Base-by-base conservation (phyloP, 257 asterid species). In the Lantana camara region DNA sequence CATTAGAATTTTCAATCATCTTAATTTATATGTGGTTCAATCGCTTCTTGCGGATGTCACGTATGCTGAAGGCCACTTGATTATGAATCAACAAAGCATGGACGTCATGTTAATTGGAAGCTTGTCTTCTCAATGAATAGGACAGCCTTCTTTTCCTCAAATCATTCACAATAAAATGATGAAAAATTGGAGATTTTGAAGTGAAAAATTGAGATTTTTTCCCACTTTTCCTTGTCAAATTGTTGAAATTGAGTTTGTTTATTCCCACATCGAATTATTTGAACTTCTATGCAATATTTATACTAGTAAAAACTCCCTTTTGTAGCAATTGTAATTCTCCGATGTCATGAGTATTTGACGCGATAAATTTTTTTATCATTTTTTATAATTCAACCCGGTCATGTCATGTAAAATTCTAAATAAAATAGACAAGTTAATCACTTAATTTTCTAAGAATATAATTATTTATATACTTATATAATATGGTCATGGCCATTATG, bases 151-250 rank as follows among this genome's bases (percentile, higher is more conserved):
- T 49, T 68, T 23, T 59, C 40, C 63, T 59, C n/a, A 24, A 3
- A 40, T 49, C 55, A 50, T 40, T 60, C 56, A 59, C 59, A 22
- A 23, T 58, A 50, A 68, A 66, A 41, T 41, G 68, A 57, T 69
- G 32, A 29, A 30, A 68, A 69, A 40, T 47, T 48, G 57, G 61
- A 49, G 30, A 49, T 51, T n/a, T 58, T 58, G 47, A 49, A 48
- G 47, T 42, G 57, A 34, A 60, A 37, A 59, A 60, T 60, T 68
- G 48, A 68, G 68, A 59, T 38, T 13, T 62, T 14, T 16, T 23
- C 35, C 32, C 32, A 57, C 32, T 3, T 38, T 56, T n/a, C 16
- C 4, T 4, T 27, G 55, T 49, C 34, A 29, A 12, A 30, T 68
- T 42, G 49, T 68, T 20, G 21, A 10, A 32, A 10, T 29, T 53